These are phyloP conservation scores for Cymbopogon flexuosus DNA, from an alignment of 202 grass and related monocot genomes.

Conservation along the genomic window DNA sequence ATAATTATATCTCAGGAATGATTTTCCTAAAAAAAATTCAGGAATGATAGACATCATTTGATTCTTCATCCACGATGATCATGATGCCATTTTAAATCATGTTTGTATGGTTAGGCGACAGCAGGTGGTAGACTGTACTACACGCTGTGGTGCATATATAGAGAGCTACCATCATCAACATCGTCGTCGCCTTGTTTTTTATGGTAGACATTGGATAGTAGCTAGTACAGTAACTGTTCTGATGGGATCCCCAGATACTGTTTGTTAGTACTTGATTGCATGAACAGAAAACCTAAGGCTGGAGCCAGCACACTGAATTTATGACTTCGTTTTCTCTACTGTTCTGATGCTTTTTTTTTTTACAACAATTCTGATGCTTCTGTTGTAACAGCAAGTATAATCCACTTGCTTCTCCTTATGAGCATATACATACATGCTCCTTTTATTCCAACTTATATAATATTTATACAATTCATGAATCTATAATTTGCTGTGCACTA, in stretches of 20 bases:
- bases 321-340: neutral
- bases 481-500: neutral
- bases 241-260: neutral
- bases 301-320: neutral
- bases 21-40: neutral
- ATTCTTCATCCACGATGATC: conserved; percentile 34
- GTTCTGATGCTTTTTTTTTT: neutral
- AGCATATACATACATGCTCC: neutral
- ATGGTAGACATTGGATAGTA: neutral
- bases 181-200: neutral
- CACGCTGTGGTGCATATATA: neutral
- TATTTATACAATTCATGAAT: neutral
- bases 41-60: conserved; percentile 20
- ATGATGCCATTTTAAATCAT: conserved; percentile 21
- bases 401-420: neutral
- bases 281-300: neutral
- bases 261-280: conserved; percentile 6
- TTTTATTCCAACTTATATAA: neutral
- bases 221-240: neutral
- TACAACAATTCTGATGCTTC: neutral
- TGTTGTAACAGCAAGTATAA: neutral
- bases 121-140: neutral
- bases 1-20: conserved; percentile 3
- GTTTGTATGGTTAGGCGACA: neutral
- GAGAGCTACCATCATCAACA: neutral